Conservation (phyloP, 305 asterid genomes). For the Fraxinus dipetala region DNA sequence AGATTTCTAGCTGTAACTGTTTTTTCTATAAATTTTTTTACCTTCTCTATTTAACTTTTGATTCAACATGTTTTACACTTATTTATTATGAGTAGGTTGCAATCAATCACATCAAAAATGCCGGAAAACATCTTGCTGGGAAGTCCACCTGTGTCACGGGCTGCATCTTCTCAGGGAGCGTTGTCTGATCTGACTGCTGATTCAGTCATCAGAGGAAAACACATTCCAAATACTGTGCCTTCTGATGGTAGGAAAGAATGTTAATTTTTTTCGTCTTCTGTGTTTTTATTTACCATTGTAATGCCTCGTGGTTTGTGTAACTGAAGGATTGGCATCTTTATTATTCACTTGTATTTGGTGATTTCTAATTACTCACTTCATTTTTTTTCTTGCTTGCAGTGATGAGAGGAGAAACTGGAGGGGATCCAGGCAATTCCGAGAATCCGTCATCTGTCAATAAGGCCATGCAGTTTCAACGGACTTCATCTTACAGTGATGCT, state of each 20-base stretch:
- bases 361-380: not conserved
- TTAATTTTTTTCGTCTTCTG: not conserved
- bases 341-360: not conserved
- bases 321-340: not conserved
- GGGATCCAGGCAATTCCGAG: slow-evolving; percentile 43
- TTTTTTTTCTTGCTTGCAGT: slow-evolving; percentile 5
- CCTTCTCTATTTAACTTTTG: not conserved
- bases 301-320: not conserved
- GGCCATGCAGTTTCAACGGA: slow-evolving; percentile 58
- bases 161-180: slow-evolving; percentile 63
- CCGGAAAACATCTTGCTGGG: slow-evolving; percentile 72
- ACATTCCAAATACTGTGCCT: slow-evolving; percentile 33
- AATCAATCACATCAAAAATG: slow-evolving; percentile 39
- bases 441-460: slow-evolving; percentile 35
- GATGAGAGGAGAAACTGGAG: slow-evolving; percentile 41
- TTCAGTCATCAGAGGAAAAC: slow-evolving; percentile 42
- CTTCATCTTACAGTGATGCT: slow-evolving; percentile 66
- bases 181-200: slow-evolving; percentile 52
- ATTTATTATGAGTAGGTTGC: slow-evolving; percentile 36
- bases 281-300: not conserved
- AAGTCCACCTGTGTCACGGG: slow-evolving; percentile 69
- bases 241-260: slow-evolving; percentile 27
- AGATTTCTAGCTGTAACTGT: not conserved
- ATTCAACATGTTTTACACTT: slow-evolving; percentile 2
- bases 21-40: not conserved